Evolutionary conservation across 1,284 basidiomycete genomes (phyloP).

Genomic region (Marasmius sp.): DNA sequence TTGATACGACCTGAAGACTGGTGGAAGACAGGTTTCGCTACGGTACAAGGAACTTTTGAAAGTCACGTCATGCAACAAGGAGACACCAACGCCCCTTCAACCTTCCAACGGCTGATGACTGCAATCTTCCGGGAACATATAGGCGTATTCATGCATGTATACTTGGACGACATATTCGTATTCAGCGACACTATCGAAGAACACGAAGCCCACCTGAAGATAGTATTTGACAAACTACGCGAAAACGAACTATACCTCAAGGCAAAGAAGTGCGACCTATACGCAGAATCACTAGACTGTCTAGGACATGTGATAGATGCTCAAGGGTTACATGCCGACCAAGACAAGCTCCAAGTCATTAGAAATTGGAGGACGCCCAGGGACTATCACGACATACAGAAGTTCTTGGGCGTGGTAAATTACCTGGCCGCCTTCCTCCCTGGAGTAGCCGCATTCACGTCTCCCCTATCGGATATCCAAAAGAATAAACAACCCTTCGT

Average conservation of each 20-base stretch:
- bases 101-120: conserved; percentile 22
- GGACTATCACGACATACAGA: not conserved
- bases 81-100: not conserved
- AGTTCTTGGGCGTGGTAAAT: not conserved
- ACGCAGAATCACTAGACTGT: conserved; percentile 26
- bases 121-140: conserved; percentile 25
- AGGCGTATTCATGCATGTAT: conserved; percentile 27
- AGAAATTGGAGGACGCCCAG: not conserved
- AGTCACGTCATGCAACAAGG: too few species aligned
- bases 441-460: not conserved
- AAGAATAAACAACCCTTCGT: too few species aligned
- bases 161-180: conserved; percentile 39
- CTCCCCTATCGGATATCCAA: not conserved
- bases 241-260: conserved; percentile 21
- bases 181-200: conserved; percentile 28
- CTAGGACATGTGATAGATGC: conserved; percentile 29
- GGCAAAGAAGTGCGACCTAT: conserved; percentile 31
- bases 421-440: not conserved
- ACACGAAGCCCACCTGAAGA: conserved; percentile 22
- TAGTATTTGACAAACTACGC: conserved; percentile 20
- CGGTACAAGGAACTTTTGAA: too few species aligned
- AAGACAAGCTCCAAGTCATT: conserved; percentile 10
- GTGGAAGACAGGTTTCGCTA: too few species aligned
- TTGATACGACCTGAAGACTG: too few species aligned
- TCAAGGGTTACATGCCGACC: conserved; percentile 23